Evolutionary conservation across 176 grass and related monocot species (phyloP), one percentile per base, ranked within the genome.

Genomic region (Eleusine indica): DNA sequence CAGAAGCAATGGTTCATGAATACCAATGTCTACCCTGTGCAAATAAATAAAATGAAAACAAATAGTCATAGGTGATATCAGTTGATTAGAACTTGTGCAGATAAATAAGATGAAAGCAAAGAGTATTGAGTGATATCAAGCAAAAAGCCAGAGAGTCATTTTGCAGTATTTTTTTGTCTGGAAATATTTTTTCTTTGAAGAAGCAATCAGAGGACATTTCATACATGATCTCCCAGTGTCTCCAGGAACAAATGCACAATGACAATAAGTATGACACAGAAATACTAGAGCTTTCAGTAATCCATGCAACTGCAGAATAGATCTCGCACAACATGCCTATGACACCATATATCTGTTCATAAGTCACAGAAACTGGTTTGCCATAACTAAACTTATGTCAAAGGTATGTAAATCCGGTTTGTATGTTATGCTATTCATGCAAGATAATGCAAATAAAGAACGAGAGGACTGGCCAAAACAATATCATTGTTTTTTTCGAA

Each of bases 11-110:
- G 87, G 91, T 75, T 98, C 96, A 39, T 86, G 84, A 74, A 80
- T 94, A 74, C 96, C 96, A 88, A 98, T 98, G 77, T 98, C 91
- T 83, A 98, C 87, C 93, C 96, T 98, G 91, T 83, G 39, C 81
- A 88, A 80, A 80, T 87, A 71, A 92, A 30, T 63, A 71, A 88
- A 30, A 75, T 81, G 10, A 63, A 70, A 66, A 39, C 30, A 74
- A 83, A 70, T 17, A 61, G 46, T 84, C 72, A 81, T 65, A 44
- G n/a, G 28, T 16, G 12, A 66, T 57, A 21, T 61, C 42, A 92
- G 70, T 41, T 41, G 25, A 86, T 77, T 64, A 22, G 42, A 85
- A 58, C 32, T 69, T 53, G 30, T 83, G 39, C 81, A 88, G 77
- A 80, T 87, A 71, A 92, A 30, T 63, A 75, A 88, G 30, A 74